These are phyloP conservation scores for Dothistroma septosporum DNA, from an alignment of 2,329 filamentous ascomycete species.

Conservation along the genomic window DNA sequence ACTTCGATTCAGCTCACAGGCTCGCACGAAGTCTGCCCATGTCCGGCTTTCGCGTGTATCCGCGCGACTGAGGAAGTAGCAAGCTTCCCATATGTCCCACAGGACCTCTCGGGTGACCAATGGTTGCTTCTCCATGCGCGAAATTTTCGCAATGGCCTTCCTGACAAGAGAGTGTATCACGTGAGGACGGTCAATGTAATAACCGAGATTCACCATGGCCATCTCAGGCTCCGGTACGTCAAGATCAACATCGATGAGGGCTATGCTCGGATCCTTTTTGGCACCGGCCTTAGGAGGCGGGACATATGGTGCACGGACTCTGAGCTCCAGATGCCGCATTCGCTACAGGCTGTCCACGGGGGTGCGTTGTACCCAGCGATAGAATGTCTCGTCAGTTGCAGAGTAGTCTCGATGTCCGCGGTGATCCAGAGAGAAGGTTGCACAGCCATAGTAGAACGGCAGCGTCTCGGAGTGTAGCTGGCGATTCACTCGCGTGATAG, in stretches of 20 bases:
- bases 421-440: conserved; percentile 5
- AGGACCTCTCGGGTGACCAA: conserved; percentile 2
- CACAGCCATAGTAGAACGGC: conserved; percentile 4
- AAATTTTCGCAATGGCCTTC: conserved; percentile 3
- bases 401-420: neutral
- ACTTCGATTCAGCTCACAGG: conserved; percentile 4
- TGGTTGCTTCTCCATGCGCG: conserved; percentile 1
- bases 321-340: neutral
- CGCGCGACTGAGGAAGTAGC: conserved; percentile 8
- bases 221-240: neutral
- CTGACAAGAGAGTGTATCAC: neutral
- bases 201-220: neutral
- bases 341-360: neutral
- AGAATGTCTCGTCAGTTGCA: conserved; percentile 2
- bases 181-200: neutral
- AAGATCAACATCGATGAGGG: neutral
- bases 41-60: conserved; percentile 1
- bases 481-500: neutral
- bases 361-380: conserved; percentile 1
- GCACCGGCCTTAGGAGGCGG: neutral
- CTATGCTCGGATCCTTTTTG: neutral
- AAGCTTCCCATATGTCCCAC: conserved; percentile 7
- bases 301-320: neutral
- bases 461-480: conserved; percentile 2
- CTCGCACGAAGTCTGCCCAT: conserved; percentile 5